phyloP scores from a whole-genome alignment of 192 early-diverging fungal species.

The Lunasporangiospora selenospora region DNA sequence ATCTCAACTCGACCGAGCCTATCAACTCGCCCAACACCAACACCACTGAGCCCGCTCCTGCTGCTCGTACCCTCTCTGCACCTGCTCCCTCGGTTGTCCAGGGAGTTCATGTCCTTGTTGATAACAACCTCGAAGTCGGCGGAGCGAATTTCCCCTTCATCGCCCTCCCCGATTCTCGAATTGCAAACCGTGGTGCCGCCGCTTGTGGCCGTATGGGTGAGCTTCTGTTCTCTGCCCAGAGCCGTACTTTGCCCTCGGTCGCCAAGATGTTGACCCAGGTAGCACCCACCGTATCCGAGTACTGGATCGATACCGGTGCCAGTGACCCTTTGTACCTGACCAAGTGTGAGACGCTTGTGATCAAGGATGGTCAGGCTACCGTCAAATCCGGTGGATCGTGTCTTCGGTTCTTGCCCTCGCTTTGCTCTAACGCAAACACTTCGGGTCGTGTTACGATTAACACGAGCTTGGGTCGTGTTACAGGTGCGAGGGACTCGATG shows the following conservation, averaged over 20 bases:
- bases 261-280: constrained; percentile 30
- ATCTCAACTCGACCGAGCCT: constrained; percentile 28
- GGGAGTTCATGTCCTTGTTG: constrained; percentile 28
- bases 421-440: constrained; percentile 38
- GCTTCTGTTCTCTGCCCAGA: constrained; percentile 36
- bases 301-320: constrained; percentile 38
- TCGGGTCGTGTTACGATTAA: constrained; percentile 27
- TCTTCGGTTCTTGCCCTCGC: constrained; percentile 32
- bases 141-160: constrained; percentile 42
- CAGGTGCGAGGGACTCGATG: constrained; percentile 30
- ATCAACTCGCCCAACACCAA: background rate
- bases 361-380: constrained; percentile 26
- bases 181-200: constrained; percentile 10
- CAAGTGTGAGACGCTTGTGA: constrained; percentile 34
- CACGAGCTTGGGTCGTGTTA: constrained; percentile 30
- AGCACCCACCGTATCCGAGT: constrained; percentile 19
- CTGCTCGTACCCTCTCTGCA: background rate
- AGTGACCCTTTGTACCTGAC: constrained; percentile 25
- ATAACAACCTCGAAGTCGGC: constrained; percentile 40
- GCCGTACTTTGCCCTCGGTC: constrained; percentile 23
- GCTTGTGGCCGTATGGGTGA: constrained; percentile 23
- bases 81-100: constrained; percentile 17
- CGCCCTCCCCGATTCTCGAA: constrained; percentile 33
- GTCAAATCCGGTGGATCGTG: constrained; percentile 31
- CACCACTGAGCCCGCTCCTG: background rate